A percentile compares a stretch with the other conserved stretches of the same genome.
These are phyloP conservation scores for Nigrograna mackinnonii DNA, from an alignment of 2,329 filamentous ascomycete genomes.

Conservation along the genomic window DNA sequence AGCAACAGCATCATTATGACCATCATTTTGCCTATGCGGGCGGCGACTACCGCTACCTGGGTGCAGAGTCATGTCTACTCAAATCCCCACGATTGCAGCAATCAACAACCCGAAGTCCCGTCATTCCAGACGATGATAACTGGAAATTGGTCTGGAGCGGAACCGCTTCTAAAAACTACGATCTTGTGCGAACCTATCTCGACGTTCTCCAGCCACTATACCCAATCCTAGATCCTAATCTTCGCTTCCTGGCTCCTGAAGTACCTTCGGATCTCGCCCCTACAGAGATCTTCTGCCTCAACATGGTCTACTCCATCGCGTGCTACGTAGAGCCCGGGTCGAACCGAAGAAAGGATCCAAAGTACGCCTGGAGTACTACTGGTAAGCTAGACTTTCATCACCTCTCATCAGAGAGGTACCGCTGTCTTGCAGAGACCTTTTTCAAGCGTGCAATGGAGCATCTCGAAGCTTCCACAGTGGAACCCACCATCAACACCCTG, in stretches of 20 bases:
- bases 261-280: slow-evolving; percentile 25
- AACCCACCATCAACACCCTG: slow-evolving; percentile 34
- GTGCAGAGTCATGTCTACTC: slow-evolving; percentile 35
- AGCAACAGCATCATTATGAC: slow-evolving; percentile 24
- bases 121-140: slow-evolving; percentile 25
- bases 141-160: slow-evolving; percentile 26
- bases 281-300: slow-evolving; percentile 31
- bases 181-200: slow-evolving; percentile 34
- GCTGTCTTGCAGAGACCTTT: slow-evolving; percentile 26
- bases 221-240: slow-evolving; percentile 29
- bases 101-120: slow-evolving; percentile 14
- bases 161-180: slow-evolving; percentile 25
- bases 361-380: slow-evolving; percentile 22
- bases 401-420: slow-evolving; percentile 32
- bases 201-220: slow-evolving; percentile 29
- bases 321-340: slow-evolving; percentile 34
- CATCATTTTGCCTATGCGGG: slow-evolving; percentile 38
- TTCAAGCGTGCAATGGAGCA: slow-evolving; percentile 33
- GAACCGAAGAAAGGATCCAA: slow-evolving; percentile 21
- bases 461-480: slow-evolving; percentile 34
- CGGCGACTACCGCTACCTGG: slow-evolving; percentile 37
- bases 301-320: slow-evolving; percentile 41
- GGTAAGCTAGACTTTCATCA: slow-evolving; percentile 33
- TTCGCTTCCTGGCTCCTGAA: slow-evolving; percentile 26
- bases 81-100: slow-evolving; percentile 32